Evolutionary conservation across 345 rosid species (phyloP), one percentile per base, ranked within the genome.

Genomic region (Heritiera littoralis): DNA sequence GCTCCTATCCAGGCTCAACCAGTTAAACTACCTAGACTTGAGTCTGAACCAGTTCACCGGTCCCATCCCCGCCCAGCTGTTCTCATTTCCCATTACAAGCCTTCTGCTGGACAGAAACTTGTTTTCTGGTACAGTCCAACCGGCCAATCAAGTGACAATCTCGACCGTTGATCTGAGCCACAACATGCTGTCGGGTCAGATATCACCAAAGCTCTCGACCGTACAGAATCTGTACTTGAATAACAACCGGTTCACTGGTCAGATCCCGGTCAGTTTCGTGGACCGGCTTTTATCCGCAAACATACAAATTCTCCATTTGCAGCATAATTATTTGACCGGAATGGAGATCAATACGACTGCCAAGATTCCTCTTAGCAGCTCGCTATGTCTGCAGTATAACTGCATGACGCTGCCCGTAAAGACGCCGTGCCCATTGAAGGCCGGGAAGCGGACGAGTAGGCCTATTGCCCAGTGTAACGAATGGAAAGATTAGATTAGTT

Each of bases 371-470:
- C 18, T 85, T 77, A 93, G 95, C 72, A 90, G 93, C 66, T 92
- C 98, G n/a, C 76, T 95, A 82, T 95, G 99, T 82, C 80, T 93
- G 51, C 98, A 94, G 84, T 95, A 92, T 76, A 95, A 95, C 46
- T 95, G 99, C 71, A 94, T 94, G 99, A 97, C 94, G 28, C 89
- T 91, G 66, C 95, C 99, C 73, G 81, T 94, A 61, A 91, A 91
- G 86, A 84, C 97, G 51, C 87, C 97, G 1, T 96, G 99, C 90
- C 99, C 99, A 61, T 83, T 91, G 86, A 92, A 89, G 46, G 86
- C 97, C 20, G 99, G 99, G 60, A 82, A 79, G 68, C 91, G 91
- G 88, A 92, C 85, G 88, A 86, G 95, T 0, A 90, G 99, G 83
- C 99, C 99, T 3, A 81, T 94, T 0, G 67, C 82, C 4, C 97